A percentile compares a stretch with the other conserved stretches of the same genome.
Evolutionary conservation across 179 eudicot genomes (phyloP).

Genomic region (Silene coronaria): DNA sequence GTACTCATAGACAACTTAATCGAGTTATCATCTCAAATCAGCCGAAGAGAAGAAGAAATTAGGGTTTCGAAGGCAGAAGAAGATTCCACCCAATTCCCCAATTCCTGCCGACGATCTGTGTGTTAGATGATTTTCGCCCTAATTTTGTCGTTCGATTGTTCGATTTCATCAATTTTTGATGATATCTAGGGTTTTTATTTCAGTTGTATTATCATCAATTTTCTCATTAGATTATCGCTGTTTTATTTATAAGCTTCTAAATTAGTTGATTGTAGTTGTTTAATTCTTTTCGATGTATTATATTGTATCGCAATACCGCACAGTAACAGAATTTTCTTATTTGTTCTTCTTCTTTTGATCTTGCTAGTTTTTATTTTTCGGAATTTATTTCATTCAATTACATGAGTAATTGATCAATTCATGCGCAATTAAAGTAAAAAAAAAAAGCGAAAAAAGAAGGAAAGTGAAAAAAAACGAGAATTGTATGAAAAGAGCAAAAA

Average conservation of each 20-base stretch:
- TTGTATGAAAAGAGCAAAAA: slow-evolving; percentile 10
- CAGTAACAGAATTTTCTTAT: slow-evolving; percentile 26
- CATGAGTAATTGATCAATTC: slow-evolving; percentile 21
- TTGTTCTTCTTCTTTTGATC: slow-evolving; percentile 7
- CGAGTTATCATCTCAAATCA: background rate
- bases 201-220: slow-evolving; percentile 1
- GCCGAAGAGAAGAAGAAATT: background rate
- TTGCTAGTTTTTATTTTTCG: slow-evolving; percentile 16
- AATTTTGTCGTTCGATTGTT: slow-evolving; percentile 4
- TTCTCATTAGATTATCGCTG: background rate
- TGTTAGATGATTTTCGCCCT: background rate
- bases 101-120: slow-evolving; percentile 2
- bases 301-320: slow-evolving; percentile 30
- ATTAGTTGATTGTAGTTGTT: slow-evolving; percentile 4
- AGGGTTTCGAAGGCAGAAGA: background rate
- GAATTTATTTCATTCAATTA: slow-evolving; percentile 4
- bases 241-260: background rate
- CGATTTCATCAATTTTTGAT: slow-evolving; percentile 1
- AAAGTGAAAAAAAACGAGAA: background rate
- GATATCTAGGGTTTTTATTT: background rate
- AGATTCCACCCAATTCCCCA: background rate
- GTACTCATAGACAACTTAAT: no score
- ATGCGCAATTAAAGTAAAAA: slow-evolving; percentile 20
- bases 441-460: background rate
- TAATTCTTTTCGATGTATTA: slow-evolving; percentile 14